These are phyloP conservation scores for Barnettozyma botsteinii DNA, from an alignment of 805 yeast genomes.

Conservation along the genomic window DNA sequence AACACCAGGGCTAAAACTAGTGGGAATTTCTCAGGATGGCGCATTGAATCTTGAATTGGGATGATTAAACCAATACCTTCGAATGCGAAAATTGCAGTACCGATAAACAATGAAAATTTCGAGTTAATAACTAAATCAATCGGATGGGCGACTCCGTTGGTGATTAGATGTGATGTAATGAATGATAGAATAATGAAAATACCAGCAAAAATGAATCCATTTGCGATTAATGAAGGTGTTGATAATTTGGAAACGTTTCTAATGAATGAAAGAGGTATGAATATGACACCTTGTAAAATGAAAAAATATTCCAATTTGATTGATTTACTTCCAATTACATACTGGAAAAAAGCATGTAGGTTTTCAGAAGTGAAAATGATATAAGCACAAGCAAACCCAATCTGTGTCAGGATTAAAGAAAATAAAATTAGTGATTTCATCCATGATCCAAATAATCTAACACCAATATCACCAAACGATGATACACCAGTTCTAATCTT, in stretches of 20 bases:
- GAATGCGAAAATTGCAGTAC: slow-evolving; percentile 83
- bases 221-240: slow-evolving; percentile 65
- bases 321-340: slow-evolving; percentile 38
- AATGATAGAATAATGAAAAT: slow-evolving; percentile 57
- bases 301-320: slow-evolving; percentile 40
- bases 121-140: slow-evolving; percentile 47
- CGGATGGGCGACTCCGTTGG: slow-evolving; percentile 41
- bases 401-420: slow-evolving; percentile 64
- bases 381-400: slow-evolving; percentile 79
- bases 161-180: slow-evolving; percentile 40
- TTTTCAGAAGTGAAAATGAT: slow-evolving; percentile 75
- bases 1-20: slow-evolving; percentile 57
- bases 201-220: slow-evolving; percentile 62
- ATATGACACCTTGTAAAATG: slow-evolving; percentile 46
- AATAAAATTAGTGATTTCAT: slow-evolving; percentile 56
- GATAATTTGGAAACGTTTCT: slow-evolving; percentile 75
- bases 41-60: slow-evolving; percentile 81
- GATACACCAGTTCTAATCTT: slow-evolving; percentile 57
- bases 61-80: slow-evolving; percentile 81
- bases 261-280: slow-evolving; percentile 64
- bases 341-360: slow-evolving; percentile 52
- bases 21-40: slow-evolving; percentile 67
- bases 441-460: slow-evolving; percentile 55
- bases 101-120: slow-evolving; percentile 67
- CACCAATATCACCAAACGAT: slow-evolving; percentile 77